phyloP scores from a whole-genome alignment of 768 basidiomycete genomes.

The Xerocomus brunneocitrinus region DNA sequence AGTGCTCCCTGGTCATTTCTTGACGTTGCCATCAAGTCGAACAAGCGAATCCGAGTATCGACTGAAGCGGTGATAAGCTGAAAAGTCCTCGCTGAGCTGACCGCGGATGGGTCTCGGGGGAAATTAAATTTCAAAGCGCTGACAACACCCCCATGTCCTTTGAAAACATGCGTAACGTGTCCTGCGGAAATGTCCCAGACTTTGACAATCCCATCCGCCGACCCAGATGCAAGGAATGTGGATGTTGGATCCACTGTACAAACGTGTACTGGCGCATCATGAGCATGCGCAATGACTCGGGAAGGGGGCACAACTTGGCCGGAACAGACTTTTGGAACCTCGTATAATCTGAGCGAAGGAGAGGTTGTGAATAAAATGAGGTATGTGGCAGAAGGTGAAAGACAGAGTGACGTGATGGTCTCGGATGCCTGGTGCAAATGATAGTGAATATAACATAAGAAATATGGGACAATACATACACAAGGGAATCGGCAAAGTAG shows the following conservation, averaged over 20 bases:
- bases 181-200: constrained; percentile 90
- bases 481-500: constrained; percentile 80
- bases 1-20: constrained; percentile 51
- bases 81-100: constrained; percentile 50
- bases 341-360: constrained; percentile 77
- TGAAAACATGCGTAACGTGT: constrained; percentile 90
- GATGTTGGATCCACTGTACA: constrained; percentile 81
- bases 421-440: constrained; percentile 68
- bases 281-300: constrained; percentile 77
- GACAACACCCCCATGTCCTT: constrained; percentile 96
- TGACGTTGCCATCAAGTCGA: constrained; percentile 70
- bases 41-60: constrained; percentile 89
- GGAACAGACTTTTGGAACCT: constrained; percentile 52
- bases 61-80: constrained; percentile 87
- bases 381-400: constrained; percentile 70
- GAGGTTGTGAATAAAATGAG: constrained; percentile 80
- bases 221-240: constrained; percentile 89
- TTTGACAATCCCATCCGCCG: constrained; percentile 95
- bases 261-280: constrained; percentile 92
- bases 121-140: constrained; percentile 86
- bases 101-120: constrained; percentile 53
- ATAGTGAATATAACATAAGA: background rate
- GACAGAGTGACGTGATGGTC: constrained; percentile 76
- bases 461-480: constrained; percentile 45
- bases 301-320: constrained; percentile 58